Conservation (phyloP, 306 rosid species). For the Rubus idaeus region DNA sequence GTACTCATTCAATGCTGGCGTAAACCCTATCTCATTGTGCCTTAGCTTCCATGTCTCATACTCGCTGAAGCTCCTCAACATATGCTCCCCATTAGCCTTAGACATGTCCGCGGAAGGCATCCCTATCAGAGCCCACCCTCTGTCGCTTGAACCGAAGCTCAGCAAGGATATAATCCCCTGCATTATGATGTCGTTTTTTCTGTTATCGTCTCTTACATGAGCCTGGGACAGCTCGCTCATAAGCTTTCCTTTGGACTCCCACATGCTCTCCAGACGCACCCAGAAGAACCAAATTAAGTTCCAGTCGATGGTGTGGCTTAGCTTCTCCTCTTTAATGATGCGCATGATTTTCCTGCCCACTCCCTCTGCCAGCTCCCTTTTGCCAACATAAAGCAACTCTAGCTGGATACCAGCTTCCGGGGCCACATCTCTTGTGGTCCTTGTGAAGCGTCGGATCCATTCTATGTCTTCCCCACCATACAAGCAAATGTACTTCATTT, state of each 20-base stretch:
- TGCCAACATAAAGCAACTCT: slow-evolving; percentile 62
- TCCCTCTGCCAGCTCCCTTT: slow-evolving; percentile 42
- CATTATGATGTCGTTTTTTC: slow-evolving; percentile 28
- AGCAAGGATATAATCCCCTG: slow-evolving; percentile 32
- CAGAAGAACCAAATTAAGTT: slow-evolving; percentile 67
- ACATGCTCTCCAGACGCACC: slow-evolving; percentile 37
- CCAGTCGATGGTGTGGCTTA: slow-evolving; percentile 40
- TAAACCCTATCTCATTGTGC: slow-evolving; percentile 8
- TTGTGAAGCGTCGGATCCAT: slow-evolving; percentile 59
- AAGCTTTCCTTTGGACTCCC: slow-evolving; percentile 22
- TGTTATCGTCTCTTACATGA: slow-evolving; percentile 1
- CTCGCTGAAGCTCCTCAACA: slow-evolving; percentile 13
- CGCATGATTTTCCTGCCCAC: slow-evolving; percentile 14
- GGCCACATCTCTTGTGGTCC: slow-evolving; percentile 23
- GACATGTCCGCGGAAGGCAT: background rate
- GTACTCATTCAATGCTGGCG: slow-evolving; percentile 23
- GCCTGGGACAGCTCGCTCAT: background rate
- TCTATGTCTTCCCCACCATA: slow-evolving; percentile 63
- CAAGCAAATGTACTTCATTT: slow-evolving; percentile 45
- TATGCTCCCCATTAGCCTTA: slow-evolving; percentile 22
- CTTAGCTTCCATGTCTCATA: background rate
- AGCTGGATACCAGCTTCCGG: slow-evolving; percentile 30
- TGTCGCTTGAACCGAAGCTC: slow-evolving; percentile 33
- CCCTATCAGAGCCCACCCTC: slow-evolving; percentile 28
- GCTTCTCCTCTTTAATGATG: slow-evolving; percentile 20